Evolutionary conservation across 805 yeast genomes (phyloP), one percentile per base, ranked within the genome.

Genomic region (Wilhelminamyces savonicus): DNA sequence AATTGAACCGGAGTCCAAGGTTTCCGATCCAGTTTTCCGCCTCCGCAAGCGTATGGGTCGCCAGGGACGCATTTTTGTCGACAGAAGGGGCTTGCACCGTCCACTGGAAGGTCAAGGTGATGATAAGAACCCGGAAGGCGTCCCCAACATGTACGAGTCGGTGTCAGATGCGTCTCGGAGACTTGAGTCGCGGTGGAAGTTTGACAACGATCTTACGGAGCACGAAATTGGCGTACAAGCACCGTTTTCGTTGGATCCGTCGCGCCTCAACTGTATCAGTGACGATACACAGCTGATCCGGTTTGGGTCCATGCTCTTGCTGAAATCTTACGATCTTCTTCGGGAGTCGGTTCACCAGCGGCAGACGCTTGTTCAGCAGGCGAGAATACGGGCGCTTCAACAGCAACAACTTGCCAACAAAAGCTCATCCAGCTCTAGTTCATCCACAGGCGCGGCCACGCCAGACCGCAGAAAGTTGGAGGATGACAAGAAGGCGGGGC

Each of bases 221-320:
- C 46, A 44, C 35, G 60, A 62, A 24, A 43, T 37, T 28, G 65
- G 64, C 5, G 34, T 52, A 10, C 38, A 47, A 27, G 66, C 62
- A 24, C 82, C 81, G 21, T 66, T 84, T 32, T 68, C 78, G 35
- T 69, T 73, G 35, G 95, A 86, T 53, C 96, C 97, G 0, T 78
- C 95, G 0, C 70, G 73, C 32, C 66, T 88, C 44, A 88, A 88
- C 49, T 81, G 82, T 39, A 85, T 88, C 24, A 74, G 86, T 10
- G 80, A 80, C 31, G 90, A 79, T 29, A 87, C 96, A 2, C 97
- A 88, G 56, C 78, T 83, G 1, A 83, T 90, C 18, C 66, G 97
- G 36, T 88, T 88, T 57, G 95, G 96, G 7, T 76, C 94, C 5
- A 87, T 87, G 96, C 58, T 90, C 19, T 65, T 87, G 24, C 76